These are phyloP conservation scores for Pleurotus eryngii DNA, from an alignment of 768 basidiomycete genomes.

Conservation along the genomic window DNA sequence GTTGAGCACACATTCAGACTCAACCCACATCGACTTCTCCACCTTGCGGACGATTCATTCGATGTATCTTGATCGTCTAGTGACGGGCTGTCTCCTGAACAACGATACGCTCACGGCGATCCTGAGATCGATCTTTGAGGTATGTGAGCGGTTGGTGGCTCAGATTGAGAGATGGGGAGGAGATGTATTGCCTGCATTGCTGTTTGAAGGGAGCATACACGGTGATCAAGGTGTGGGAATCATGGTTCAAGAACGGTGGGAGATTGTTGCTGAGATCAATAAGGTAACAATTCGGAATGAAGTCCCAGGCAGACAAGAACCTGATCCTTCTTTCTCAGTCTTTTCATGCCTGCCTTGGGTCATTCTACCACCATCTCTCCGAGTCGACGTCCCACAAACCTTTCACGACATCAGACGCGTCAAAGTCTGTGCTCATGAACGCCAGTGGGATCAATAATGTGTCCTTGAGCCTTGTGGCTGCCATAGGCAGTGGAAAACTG, in stretches of 20 bases:
- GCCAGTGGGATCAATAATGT: conserved; percentile 39
- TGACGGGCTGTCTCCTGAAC: conserved; percentile 76
- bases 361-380: conserved; percentile 81
- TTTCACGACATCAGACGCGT: conserved; percentile 61
- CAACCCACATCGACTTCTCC: conserved; percentile 73
- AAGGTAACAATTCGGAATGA: conserved; percentile 47
- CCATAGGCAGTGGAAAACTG: conserved; percentile 37
- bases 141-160: conserved; percentile 84
- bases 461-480: neutral
- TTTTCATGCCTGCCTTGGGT: conserved; percentile 60
- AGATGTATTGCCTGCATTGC: conserved; percentile 78
- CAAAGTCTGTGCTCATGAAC: conserved; percentile 67
- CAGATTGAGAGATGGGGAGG: conserved; percentile 92
- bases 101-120: conserved; percentile 59
- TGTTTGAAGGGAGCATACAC: conserved; percentile 77
- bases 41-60: conserved; percentile 80
- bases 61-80: conserved; percentile 73
- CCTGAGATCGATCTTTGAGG: conserved; percentile 71
- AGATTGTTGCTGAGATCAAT: conserved; percentile 71
- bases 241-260: conserved; percentile 69
- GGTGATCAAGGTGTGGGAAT: conserved; percentile 61
- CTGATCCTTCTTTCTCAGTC: conserved; percentile 37
- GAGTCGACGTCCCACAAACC: conserved; percentile 74
- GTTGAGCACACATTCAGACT: conserved; percentile 16
- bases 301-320: neutral